Evolutionary conservation across 768 basidiomycete species (phyloP).

Genomic region (Suillus paluster): DNA sequence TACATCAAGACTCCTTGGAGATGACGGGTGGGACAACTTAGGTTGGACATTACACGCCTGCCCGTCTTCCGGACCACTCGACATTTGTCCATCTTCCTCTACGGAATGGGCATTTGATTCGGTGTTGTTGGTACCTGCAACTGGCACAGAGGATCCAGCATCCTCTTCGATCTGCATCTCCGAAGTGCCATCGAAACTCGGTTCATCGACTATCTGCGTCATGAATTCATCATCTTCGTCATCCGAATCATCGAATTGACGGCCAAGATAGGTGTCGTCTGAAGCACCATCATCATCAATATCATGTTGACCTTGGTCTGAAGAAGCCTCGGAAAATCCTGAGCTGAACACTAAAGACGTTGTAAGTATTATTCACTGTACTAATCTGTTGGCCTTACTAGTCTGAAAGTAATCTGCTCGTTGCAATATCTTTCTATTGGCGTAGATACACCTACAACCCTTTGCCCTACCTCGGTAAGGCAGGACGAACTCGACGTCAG

Average conservation of each 20-base stretch:
- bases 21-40: slow-evolving; percentile 45
- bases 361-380: slow-evolving; percentile 4
- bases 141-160: background rate
- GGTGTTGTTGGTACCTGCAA: slow-evolving; percentile 1
- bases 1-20: slow-evolving; percentile 36
- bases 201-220: slow-evolving; percentile 36
- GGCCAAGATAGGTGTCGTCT: slow-evolving; percentile 46
- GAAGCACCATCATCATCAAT: slow-evolving; percentile 50
- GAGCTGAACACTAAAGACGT: slow-evolving; percentile 66
- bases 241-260: slow-evolving; percentile 54
- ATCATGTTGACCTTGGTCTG: slow-evolving; percentile 29
- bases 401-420: slow-evolving; percentile 80
- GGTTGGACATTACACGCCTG: slow-evolving; percentile 34
- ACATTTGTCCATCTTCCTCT: slow-evolving; percentile 7
- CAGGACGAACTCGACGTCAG: slow-evolving; percentile 82
- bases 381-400: slow-evolving; percentile 45
- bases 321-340: slow-evolving; percentile 65
- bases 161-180: slow-evolving; percentile 25
- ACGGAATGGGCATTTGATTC: slow-evolving; percentile 12
- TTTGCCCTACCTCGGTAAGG: slow-evolving; percentile 48
- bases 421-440: slow-evolving; percentile 66
- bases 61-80: slow-evolving; percentile 3
- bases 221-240: slow-evolving; percentile 54
- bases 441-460: slow-evolving; percentile 58
- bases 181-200: slow-evolving; percentile 30